Evolutionary conservation across 371 early-diverging fungal species (phyloP), one percentile per base, ranked within the genome.

Genomic region (Sporodiniella umbellata): DNA sequence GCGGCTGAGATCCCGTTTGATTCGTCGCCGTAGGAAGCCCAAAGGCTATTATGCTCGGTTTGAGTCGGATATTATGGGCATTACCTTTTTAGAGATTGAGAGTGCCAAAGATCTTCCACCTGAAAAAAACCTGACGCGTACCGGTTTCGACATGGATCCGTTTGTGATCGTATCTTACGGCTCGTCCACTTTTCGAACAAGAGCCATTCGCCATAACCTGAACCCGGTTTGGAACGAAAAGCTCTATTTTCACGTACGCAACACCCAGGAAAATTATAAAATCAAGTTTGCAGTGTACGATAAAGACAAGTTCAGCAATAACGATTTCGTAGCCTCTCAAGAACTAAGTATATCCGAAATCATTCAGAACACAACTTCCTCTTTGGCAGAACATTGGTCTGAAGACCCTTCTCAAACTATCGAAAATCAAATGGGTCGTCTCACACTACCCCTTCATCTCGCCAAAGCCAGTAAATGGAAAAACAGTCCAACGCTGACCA

Each of bases 81-180:
- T 85, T 1, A 72, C 75, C 8, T 85, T 80, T 51, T 54, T 88
- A 39, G 88, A 88, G 48, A 68, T 86, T 8, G 74, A 73, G 14
- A 70, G 78, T 21, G 86, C 88, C 11, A 68, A 68, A 2, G 78
- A 84, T 44, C 61, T 88, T 2, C 88, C 88, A 0, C 72, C 80
- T 8, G 79, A 76, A 25, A 72, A 56, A 54, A 83, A 81, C 45
- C 66, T 74, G 43, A 81, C 80, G 8, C 65, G 84, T 12, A 81
- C 82, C 3, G 73, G 81, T 0, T 89, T 86, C 60, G 87, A 91
- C 54, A 90, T 88, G 82, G 92, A 94, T 60, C 89, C 94, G 0
- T 94, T 91, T 74, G 90, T 88, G 1, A 80, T 90, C 35, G 73
- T 83, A n/a, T 79, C 81, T 3, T 86, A 85, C 53, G 84, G 86